Base-by-base conservation (phyloP, 306 rosid genomes). In the Ochetophila trinervis region DNA sequence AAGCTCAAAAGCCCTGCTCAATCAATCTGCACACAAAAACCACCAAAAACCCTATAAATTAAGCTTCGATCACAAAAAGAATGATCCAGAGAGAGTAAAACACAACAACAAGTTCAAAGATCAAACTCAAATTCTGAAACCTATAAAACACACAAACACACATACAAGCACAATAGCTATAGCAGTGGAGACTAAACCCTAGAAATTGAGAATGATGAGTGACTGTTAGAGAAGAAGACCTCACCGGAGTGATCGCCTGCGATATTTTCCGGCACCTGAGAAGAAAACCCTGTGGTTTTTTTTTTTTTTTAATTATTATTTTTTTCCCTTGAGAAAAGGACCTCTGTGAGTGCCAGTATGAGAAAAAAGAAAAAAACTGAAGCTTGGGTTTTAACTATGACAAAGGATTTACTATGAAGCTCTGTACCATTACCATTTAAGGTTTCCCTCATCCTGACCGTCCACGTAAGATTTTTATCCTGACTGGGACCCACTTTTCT, bases 201-300 rank as follows among this genome's bases (percentile, higher is more conserved):
- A 23, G 0, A 17, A 68, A 77, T 45, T 66, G 71, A 32, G 23
- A 60, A 30, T 57, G 56, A 37, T 34, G 69, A 56, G 15, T 55
- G 16, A 67, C 76, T 18, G 19, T 24, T 1, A 13, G 14, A 57
- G 58, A 18, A 17, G 42, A 68, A 15, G 5, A 30, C 79, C 73
- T 55, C 30, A 50, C 68, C 68, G 69, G 83, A 76, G 60, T 51
- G 56, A 36, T 32, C 34, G 58, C 66, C 83, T 76, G 80, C 14
- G 68, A 16, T 15, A 13, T 66, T 69, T 66, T 8, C 86, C 87
- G 78, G 78, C 75, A 68, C 82, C 82, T 74, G 82, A 63, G 70
- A 76, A 42, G 74, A 67, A 68, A 23, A 6, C 45, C 22, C 6
- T 13, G 42, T 22, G 42, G 34, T 50, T 32, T 21, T 19, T 14